Percentiles rank a stretch among this genome's conserved stretches.
Conservation (phyloP, 805 yeast genomes). For the Hanseniaspora lindneri region DNA sequence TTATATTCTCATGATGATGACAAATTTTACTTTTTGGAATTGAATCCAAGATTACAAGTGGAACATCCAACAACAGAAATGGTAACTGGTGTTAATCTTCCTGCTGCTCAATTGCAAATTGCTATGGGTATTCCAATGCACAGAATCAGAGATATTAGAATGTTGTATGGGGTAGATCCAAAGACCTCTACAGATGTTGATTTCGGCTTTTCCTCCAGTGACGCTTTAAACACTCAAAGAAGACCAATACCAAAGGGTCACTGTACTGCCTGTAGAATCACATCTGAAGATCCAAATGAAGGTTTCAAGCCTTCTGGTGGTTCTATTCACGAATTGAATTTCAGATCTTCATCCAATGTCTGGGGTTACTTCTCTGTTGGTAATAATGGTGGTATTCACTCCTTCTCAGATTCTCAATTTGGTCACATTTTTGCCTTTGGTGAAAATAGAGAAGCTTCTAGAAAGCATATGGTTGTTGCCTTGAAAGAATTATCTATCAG, state of each 20-base stretch:
- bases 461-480: conserved; percentile 98
- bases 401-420: conserved; percentile 95
- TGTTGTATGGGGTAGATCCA: conserved; percentile 91
- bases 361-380: conserved; percentile 99
- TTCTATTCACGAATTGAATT: conserved; percentile 86
- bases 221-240: conserved; percentile 67
- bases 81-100: conserved; percentile 97
- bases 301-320: conserved; percentile 99
- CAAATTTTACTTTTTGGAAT: conserved; percentile 89
- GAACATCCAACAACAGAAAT: conserved; percentile 99
- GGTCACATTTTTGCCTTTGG: conserved; percentile 99
- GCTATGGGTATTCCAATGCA: conserved; percentile 99
- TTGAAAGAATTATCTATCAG: conserved; percentile 90
- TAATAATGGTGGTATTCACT: conserved; percentile 92
- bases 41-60: conserved; percentile 97
- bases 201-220: conserved; percentile 69
- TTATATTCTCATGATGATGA: conserved; percentile 87
- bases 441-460: conserved; percentile 92
- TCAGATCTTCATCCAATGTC: conserved; percentile 92
- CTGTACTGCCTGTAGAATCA: conserved; percentile 97
- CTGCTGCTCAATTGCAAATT: conserved; percentile 96
- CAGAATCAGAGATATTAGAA: conserved; percentile 83
- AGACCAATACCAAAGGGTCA: conserved; percentile 95
- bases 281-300: conserved; percentile 98
- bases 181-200: conserved; percentile 83